Percentiles rank a stretch among this genome's conserved stretches.
These are phyloP conservation scores for Cercophora samala DNA, from an alignment of 495 filamentous ascomycete genomes.

Conservation along the genomic window DNA sequence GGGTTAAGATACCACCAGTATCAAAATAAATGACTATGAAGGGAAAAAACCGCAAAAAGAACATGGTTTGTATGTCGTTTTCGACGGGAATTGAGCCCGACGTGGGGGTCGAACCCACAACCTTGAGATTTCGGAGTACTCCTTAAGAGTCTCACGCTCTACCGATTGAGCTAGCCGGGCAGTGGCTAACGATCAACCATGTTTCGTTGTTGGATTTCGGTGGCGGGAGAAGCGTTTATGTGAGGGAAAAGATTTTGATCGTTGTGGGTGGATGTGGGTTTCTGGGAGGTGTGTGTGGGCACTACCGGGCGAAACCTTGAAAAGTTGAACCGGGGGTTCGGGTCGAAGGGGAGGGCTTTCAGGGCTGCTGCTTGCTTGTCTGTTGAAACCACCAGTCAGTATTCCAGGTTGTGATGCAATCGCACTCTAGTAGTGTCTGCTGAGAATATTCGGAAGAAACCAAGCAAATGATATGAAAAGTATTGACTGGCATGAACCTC, in stretches of 20 bases:
- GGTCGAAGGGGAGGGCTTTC: background rate
- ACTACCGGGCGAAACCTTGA: background rate
- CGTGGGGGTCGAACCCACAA: slow-evolving; percentile 16
- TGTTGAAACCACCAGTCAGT: too few species aligned
- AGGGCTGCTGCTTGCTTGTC: background rate
- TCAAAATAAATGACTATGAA: background rate
- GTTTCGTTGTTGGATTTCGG: background rate
- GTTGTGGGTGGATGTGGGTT: slow-evolving; percentile 2
- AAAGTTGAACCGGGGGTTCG: background rate
- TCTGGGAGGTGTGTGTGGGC: slow-evolving; percentile 2
- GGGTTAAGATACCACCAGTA: background rate
- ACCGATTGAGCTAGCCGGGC: slow-evolving; percentile 70
- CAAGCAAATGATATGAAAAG: background rate
- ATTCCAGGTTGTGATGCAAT: too few species aligned
- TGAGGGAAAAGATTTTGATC: background rate
- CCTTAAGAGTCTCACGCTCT: slow-evolving; percentile 76
- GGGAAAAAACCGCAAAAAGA: slow-evolving; percentile 1
- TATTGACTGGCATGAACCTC: background rate
- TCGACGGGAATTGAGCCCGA: slow-evolving; percentile 13
- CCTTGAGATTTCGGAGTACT: slow-evolving; percentile 14
- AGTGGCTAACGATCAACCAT: slow-evolving; percentile 3
- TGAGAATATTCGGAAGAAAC: background rate
- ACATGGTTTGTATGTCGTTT: background rate
- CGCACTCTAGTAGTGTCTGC: too few species aligned
- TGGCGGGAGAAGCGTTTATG: background rate